phyloP scores from a whole-genome alignment of 768 basidiomycete genomes.

The Pholiota molesta region DNA sequence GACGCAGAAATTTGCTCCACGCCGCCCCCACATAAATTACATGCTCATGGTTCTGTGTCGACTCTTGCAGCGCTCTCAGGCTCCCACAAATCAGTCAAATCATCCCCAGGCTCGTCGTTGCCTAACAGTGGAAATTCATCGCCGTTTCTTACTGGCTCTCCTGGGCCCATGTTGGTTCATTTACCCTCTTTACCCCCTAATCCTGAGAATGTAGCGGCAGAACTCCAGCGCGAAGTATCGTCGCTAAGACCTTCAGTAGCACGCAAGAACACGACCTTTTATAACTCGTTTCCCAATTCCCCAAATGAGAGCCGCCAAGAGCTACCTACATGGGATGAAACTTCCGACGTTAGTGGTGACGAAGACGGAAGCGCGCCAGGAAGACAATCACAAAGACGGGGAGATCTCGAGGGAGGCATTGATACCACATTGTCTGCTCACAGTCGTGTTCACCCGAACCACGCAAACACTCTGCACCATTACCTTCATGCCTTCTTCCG shows the following conservation, averaged over 20 bases:
- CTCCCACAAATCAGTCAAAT: background rate
- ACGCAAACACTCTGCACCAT: conserved; percentile 5
- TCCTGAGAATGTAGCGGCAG: background rate
- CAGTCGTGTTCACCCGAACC: conserved; percentile 6
- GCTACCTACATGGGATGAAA: conserved; percentile 32
- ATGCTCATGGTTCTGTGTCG: conserved; percentile 18
- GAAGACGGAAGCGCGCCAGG: conserved; percentile 9
- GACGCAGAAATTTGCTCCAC: background rate
- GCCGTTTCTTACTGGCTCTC: conserved; percentile 9
- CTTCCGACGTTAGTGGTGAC: conserved; percentile 22
- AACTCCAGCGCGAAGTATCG: background rate
- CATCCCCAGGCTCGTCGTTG: background rate
- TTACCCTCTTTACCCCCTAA: background rate
- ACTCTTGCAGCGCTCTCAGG: conserved; percentile 9
- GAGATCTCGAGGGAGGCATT: background rate
- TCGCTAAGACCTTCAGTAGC: background rate
- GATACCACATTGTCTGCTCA: background rate
- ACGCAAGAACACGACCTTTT: conserved; percentile 46
- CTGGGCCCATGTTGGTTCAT: background rate
- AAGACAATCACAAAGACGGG: background rate
- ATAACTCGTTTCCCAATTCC: conserved; percentile 70
- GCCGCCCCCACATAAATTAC: background rate
- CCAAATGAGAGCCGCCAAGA: conserved; percentile 42
- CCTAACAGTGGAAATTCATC: conserved; percentile 7
- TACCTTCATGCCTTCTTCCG: conserved; percentile 11